Evolutionary conservation across 139 green algal genomes (phyloP), one percentile per base, ranked within the genome.

Genomic region (Micractinium conductrix): DNA sequence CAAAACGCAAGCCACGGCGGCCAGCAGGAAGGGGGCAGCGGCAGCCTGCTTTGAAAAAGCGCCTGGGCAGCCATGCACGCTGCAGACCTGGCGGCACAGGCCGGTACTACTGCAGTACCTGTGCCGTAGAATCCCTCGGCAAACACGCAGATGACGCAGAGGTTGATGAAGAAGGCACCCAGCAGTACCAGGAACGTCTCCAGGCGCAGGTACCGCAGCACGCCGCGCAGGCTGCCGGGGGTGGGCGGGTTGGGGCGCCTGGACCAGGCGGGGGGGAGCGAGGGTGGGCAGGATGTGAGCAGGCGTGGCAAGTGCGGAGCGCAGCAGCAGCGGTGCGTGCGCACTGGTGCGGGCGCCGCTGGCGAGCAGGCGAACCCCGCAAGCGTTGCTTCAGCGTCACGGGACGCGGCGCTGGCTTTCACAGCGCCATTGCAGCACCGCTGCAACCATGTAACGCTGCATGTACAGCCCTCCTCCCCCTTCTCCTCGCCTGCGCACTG

Each of bases 121-220:
- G 62, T 74, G 44, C 79, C 65, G 48, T 78, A 73, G 71, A 87
- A 88, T 70, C 85, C 86, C 26, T 81, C 48, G 37, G 86, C 84
- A 72, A 89, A 90, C 14, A 89, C 74, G 44, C 68, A 84, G 50
- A 90, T 79, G 33, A 89, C 85, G 28, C 48, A 84, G 16, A 90
- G 71, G 50, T 90, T 90, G 86, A 90, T 79, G 50, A 80, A 43
- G 60, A 89, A 91, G 22, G 87, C 84, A 30, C 86, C 67, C 19
- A 79, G 26, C 30, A 93, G 83, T n/a, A 88, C 80, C 48, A 87
- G 55, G 9, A 78, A 74, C 17, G 73, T 89, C 83, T 93, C 89
- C 26, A 91, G 30, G 53, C 78, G 74, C 74, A 90, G 55, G 82
- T 90, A 93, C 22, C 55, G 60, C 68, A 89, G 83, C 40, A 85